These are phyloP conservation scores for Colletotrichum sp. DNA, from an alignment of 2,329 filamentous ascomycete genomes.

Conservation along the genomic window DNA sequence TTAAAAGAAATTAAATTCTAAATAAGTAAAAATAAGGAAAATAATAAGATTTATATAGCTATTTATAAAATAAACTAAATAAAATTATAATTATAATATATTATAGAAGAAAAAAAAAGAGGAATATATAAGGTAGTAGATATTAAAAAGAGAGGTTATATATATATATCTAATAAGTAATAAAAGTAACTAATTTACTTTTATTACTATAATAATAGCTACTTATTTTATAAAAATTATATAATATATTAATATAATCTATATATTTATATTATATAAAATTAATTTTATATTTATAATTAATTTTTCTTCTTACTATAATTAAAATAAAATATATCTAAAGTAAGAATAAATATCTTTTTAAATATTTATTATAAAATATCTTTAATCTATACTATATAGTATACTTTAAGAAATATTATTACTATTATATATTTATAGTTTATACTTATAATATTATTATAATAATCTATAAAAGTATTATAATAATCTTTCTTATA, in stretches of 20 bases:
- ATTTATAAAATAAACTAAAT: not conserved
- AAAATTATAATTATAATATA: not conserved
- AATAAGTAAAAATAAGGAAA: not conserved
- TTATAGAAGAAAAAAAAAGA: not conserved
- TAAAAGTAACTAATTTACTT: not conserved
- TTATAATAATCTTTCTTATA: not conserved
- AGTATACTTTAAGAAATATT: not conserved
- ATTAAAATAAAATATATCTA: not conserved
- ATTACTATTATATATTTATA: not conserved
- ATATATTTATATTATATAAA: not conserved
- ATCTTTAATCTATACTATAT: not conserved
- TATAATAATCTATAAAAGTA: not conserved
- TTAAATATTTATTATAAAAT: not conserved
- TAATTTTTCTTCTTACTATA: not conserved
- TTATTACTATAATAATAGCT: not conserved
- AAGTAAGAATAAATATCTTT: not conserved
- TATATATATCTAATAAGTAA: too few relatives aligned
- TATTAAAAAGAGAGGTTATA: too few relatives aligned
- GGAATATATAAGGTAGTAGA: not conserved
- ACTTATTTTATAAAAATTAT: not conserved
- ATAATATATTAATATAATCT: not conserved
- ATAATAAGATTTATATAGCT: not conserved
- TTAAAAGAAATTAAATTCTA: not conserved
- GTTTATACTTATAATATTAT: not conserved
- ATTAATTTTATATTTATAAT: not conserved